A percentile compares a stretch with the other conserved stretches of the same genome.
Evolutionary conservation across 2,329 filamentous ascomycete species (phyloP).

Genomic region (Rhynchosporium graminicola): DNA sequence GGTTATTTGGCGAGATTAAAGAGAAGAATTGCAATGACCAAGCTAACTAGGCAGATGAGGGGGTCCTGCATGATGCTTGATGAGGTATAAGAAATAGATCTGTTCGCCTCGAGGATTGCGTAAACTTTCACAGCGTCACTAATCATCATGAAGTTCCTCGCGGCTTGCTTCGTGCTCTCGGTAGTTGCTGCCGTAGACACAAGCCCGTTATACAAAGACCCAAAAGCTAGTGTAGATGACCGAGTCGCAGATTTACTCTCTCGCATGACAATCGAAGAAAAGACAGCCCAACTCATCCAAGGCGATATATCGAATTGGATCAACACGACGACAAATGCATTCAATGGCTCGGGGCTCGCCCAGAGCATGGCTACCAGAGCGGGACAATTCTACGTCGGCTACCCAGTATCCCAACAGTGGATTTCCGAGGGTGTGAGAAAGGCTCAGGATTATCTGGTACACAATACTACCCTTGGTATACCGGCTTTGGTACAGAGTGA

Average conservation of each 20-base stretch:
- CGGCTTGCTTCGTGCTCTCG: not conserved
- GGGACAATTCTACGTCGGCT: conserved; percentile 71
- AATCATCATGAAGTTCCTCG: conserved; percentile 11
- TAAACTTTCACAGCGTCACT: not conserved
- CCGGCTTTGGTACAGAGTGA: conserved; percentile 74
- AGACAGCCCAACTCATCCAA: conserved; percentile 68
- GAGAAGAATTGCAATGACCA: no score
- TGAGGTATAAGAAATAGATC: not conserved
- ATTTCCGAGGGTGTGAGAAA: conserved; percentile 62
- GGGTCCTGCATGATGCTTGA: not conserved
- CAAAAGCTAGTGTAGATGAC: conserved; percentile 18
- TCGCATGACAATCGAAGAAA: conserved; percentile 75
- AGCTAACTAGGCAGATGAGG: not conserved
- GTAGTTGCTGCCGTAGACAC: not conserved
- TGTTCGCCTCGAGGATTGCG: not conserved
- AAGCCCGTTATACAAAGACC: conserved; percentile 19
- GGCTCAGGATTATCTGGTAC: conserved; percentile 68
- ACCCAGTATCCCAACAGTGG: conserved; percentile 63
- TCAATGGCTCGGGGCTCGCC: conserved; percentile 67
- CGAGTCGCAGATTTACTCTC: conserved; percentile 51
- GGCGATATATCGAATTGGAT: conserved; percentile 75
- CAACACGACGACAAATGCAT: conserved; percentile 63
- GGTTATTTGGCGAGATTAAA: not conserved
- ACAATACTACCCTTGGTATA: conserved; percentile 69
- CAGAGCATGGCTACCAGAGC: conserved; percentile 56